Base-by-base conservation (phyloP, 2,329 filamentous ascomycete species). In the Didymellaceae sp. region DNA sequence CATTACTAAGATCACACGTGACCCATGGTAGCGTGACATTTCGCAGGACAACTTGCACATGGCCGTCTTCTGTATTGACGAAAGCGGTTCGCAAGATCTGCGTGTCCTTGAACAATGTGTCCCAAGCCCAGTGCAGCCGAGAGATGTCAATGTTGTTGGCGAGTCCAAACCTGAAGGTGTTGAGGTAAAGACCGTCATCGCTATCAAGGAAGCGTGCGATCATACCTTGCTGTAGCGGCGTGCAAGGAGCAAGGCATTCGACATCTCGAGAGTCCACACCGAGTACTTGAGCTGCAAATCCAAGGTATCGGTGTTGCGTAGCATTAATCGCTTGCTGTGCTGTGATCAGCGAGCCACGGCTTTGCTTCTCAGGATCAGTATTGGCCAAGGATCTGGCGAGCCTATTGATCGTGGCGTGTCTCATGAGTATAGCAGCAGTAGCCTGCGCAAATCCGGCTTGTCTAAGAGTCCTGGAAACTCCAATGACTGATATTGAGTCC, bases 161-260 rank as follows among this genome's bases (percentile, higher is more conserved):
- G 1, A 96, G 71, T 0, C 75, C 60, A 33, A 93, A 85, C 0
- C 73, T 74, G 64, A 97, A 96, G 0, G 80, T 78, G 48, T 91
- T 91, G 70, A 93, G 95, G 66, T 97, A 97, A 0, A 88, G 74
- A 0, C 80, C 77, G 0, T 75, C 68, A 0, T 79, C 73, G 14
- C 77, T 84, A 8, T 84, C 81, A 28, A 88, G 68, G 18, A 86
- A 86, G 39, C 86, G 82, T 5, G 88, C 87, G 40, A 96, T 84
- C 77, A 97, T 93, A 0, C 91, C 92, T 67, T 93, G 85, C 65
- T 97, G 92, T 1, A 96, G 76, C 0, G 91, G 83, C 1, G 92
- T 95, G 66, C 92, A 96, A 4, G 91, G 92, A 0, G 85, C 85
- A 42, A 96, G 83, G 50, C 84, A 83, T 64, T 94, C 88, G 8